Evolutionary conservation across 164 flowering plant genomes (phyloP).

Genomic region (Akebia trifoliata): DNA sequence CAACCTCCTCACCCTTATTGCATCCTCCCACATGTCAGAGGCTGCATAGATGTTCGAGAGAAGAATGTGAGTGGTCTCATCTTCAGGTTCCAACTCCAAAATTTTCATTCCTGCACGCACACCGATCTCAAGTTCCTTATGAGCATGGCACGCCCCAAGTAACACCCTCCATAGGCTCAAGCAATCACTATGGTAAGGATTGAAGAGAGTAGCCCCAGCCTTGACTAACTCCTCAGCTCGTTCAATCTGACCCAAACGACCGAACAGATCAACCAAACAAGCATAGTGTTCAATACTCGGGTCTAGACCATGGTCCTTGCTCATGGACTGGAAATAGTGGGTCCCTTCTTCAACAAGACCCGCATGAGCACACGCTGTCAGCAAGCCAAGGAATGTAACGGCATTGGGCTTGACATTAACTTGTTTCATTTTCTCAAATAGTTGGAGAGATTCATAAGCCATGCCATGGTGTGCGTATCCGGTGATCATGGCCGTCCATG

Average conservation of each 20-base stretch:
- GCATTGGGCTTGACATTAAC: constrained; percentile 23
- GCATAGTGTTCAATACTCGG: constrained; percentile 36
- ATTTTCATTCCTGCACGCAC: constrained; percentile 25
- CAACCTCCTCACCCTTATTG: constrained; percentile 19
- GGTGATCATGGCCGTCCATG: constrained; percentile 38
- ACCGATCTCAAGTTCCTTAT: constrained; percentile 30
- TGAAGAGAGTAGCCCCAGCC: constrained; percentile 13
- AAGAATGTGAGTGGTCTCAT: constrained; percentile 30
- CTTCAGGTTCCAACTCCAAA: constrained; percentile 32
- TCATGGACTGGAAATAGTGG: constrained; percentile 27
- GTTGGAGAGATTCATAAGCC: constrained; percentile 22
- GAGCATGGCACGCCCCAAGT: constrained; percentile 37
- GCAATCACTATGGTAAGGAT: constrained; percentile 6
- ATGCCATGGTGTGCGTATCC: constrained; percentile 32
- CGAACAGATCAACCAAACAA: constrained; percentile 36
- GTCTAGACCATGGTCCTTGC: constrained; percentile 14
- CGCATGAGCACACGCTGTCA: constrained; percentile 33
- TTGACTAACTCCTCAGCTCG: constrained; percentile 14
- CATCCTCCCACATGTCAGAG: constrained; percentile 27
- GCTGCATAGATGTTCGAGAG: constrained; percentile 32
- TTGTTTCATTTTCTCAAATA: constrained; percentile 24
- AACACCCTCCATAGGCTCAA: constrained; percentile 28
- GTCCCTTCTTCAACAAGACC: constrained; percentile 28
- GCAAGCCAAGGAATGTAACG: constrained; percentile 30
- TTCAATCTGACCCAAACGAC: constrained; percentile 27